Evolutionary conservation across 441 rosid genomes (phyloP).

Genomic region (Iberis amara): DNA sequence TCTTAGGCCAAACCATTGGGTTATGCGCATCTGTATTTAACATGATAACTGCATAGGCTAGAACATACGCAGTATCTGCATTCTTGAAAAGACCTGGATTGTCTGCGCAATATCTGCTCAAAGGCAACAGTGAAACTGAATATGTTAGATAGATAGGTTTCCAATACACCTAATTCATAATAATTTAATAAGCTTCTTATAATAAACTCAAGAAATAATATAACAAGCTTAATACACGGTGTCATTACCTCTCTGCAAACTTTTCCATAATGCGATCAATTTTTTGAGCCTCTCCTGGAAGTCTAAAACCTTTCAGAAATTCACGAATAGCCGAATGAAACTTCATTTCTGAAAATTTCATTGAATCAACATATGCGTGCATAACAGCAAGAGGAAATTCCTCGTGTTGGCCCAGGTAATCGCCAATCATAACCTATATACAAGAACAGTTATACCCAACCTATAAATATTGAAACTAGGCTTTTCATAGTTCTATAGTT

Average conservation of each 20-base stretch:
- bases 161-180: conserved; percentile 2
- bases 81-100: conserved; percentile 93
- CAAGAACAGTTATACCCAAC: conserved; percentile 35
- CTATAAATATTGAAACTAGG: conserved; percentile 22
- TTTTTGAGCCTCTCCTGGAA: conserved; percentile 99
- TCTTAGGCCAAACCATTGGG: conserved; percentile 97
- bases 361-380: conserved; percentile 96
- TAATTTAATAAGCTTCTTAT: conserved; percentile 13
- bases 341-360: conserved; percentile 87
- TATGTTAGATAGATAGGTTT: conserved; percentile 21
- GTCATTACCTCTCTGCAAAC: conserved; percentile 88
- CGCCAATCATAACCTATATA: conserved; percentile 94
- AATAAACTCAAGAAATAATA: conserved; percentile 2
- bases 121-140: conserved; percentile 30
- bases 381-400: conserved; percentile 99
- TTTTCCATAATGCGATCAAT: conserved; percentile 99
- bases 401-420: conserved; percentile 94
- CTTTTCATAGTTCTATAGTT: conserved; percentile 19
- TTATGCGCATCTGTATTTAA: conserved; percentile 98
- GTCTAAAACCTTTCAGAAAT: conserved; percentile 94
- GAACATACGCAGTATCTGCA: conserved; percentile 99
- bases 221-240: conserved; percentile 7
- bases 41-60: conserved; percentile 99
- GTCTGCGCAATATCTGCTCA: conserved; percentile 91
- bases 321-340: conserved; percentile 89